Conservation (phyloP, 2,329 filamentous ascomycete species). For the Cladophialophora yegresii region DNA sequence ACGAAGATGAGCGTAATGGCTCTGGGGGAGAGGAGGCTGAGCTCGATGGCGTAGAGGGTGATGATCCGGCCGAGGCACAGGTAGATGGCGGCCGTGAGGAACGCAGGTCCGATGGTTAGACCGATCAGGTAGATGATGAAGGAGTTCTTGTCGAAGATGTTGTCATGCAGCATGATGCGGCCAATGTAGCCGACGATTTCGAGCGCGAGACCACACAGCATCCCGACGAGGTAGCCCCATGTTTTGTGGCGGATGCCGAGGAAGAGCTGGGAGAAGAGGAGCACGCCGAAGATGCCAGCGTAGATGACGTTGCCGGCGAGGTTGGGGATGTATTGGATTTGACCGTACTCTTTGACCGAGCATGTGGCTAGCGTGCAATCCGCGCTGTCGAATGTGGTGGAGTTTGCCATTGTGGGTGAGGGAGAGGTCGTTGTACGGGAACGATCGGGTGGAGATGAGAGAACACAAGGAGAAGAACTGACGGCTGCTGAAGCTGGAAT, state of each 20-base stretch:
- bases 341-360: constrained; percentile 22
- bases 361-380: constrained; percentile 22
- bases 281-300: constrained; percentile 53
- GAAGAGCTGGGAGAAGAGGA: constrained; percentile 47
- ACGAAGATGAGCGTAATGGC: constrained; percentile 56
- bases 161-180: constrained; percentile 57
- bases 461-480: background rate
- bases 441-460: background rate
- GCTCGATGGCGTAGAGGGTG: constrained; percentile 41
- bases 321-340: constrained; percentile 58
- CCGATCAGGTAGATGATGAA: constrained; percentile 60
- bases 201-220: constrained; percentile 56
- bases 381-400: constrained; percentile 3
- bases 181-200: constrained; percentile 64
- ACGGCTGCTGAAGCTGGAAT: background rate
- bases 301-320: constrained; percentile 58
- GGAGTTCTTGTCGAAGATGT: constrained; percentile 54
- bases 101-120: constrained; percentile 66
- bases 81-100: constrained; percentile 66
- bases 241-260: constrained; percentile 52
- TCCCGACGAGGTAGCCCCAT: constrained; percentile 55
- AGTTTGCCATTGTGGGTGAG: background rate
- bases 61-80: constrained; percentile 56
- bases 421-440: background rate
- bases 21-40: constrained; percentile 41